Conservation (phyloP, 495 filamentous ascomycete genomes). For the Collariella sp. region DNA sequence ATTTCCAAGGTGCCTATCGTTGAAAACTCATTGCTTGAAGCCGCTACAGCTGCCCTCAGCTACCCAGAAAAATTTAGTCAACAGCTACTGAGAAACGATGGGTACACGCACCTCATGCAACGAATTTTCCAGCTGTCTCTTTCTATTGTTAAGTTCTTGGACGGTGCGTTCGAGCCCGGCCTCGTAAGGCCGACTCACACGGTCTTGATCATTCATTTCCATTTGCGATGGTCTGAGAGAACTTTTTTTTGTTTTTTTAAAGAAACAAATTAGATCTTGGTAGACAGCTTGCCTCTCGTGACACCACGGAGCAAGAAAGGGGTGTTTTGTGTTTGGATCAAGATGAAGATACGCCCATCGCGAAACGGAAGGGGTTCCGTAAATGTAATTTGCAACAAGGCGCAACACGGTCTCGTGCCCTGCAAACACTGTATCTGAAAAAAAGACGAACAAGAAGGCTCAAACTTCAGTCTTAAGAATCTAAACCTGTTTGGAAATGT, state of each 20-base stretch:
- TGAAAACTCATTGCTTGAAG: conserved; percentile 6
- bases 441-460: too few species aligned
- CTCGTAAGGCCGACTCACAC: conserved; percentile 24
- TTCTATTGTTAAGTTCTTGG: conserved; percentile 52
- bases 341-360: too few species aligned
- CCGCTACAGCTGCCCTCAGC: conserved; percentile 8
- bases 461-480: too few species aligned
- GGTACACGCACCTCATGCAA: conserved; percentile 36
- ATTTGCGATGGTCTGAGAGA: not conserved
- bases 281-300: not conserved
- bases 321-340: too few species aligned
- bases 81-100: not conserved
- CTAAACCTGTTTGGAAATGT: too few species aligned
- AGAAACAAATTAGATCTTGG: too few species aligned
- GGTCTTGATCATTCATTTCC: conserved; percentile 2
- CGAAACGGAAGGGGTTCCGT: too few species aligned
- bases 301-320: not conserved
- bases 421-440: too few species aligned
- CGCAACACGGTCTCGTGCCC: too few species aligned
- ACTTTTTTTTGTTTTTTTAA: too few species aligned
- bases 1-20: conserved; percentile 37
- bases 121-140: conserved; percentile 56
- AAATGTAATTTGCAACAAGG: too few species aligned
- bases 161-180: conserved; percentile 56
- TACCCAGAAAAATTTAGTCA: conserved; percentile 12